A percentile compares a stretch with the other conserved stretches of the same genome.
These are phyloP conservation scores for Celoporthe dispersa DNA, from an alignment of 2,329 filamentous ascomycete species.

Conservation along the genomic window DNA sequence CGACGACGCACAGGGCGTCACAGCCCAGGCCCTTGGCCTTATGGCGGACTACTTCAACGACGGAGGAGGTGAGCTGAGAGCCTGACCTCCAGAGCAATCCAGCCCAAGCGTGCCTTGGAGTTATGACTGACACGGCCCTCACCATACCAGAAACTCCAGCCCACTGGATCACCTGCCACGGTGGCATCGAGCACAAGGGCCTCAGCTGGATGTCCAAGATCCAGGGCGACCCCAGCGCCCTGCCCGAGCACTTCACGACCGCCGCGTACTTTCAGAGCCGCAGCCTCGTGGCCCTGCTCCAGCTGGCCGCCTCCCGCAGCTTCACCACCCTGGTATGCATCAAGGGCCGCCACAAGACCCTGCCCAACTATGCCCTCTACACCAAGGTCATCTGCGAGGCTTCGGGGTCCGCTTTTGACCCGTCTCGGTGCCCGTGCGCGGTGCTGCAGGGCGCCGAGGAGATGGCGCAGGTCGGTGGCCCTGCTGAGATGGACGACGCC, in stretches of 20 bases:
- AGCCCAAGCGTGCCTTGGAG: not conserved
- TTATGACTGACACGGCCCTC: not conserved
- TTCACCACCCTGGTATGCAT: conserved; percentile 4
- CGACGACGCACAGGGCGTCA: not conserved
- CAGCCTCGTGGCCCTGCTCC: conserved; percentile 1
- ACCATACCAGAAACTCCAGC: not conserved
- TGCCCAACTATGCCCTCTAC: not conserved
- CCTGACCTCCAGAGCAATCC: not conserved
- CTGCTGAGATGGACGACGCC: not conserved
- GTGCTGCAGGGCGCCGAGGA: not conserved
- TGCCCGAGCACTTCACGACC: not conserved
- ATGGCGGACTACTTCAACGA: not conserved
- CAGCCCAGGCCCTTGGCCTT: not conserved
- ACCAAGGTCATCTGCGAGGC: conserved; percentile 2
- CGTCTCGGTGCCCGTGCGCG: not conserved
- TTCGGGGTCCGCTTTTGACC: not conserved
- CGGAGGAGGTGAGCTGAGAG: not conserved
- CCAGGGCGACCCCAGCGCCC: not conserved
- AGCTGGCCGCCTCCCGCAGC: not conserved
- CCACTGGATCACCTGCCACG: not conserved
- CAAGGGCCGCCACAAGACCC: not conserved
- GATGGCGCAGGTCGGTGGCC: not conserved
- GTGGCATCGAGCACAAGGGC: not conserved
- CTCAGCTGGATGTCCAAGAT: not conserved
- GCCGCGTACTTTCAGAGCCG: not conserved